Base-by-base conservation (phyloP, 352 stramenopile species). In the Globisporangium iwayamae region DNA sequence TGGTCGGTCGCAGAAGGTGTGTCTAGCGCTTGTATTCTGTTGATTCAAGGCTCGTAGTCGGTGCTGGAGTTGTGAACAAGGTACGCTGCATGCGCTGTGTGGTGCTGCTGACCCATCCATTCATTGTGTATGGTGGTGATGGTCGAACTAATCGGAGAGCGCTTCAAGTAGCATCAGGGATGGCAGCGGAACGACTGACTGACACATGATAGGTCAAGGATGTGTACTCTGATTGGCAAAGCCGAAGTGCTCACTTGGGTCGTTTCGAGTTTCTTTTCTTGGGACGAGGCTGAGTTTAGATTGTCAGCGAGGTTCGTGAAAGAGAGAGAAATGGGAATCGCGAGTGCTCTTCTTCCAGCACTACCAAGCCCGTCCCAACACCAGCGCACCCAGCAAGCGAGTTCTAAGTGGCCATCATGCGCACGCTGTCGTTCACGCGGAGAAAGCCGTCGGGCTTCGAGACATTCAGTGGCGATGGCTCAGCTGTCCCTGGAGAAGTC, bases 351-450 rank as follows among this genome's bases (percentile, higher is more conserved):
- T 41, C 36, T 41, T 41, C 36, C 36, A 41, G 8, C 36, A 41
- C 36, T 13, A 8, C 10, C 8, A 13, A 13, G 36, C 0, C 36
- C 36, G 8, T 41, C 36, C 7, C 36, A 10, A 10, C 36, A 41
- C 8, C 8, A 41, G 36, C 8, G 5, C 25, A 28, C 25, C 25
- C 25, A 28, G 25, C 25, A 28, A 28, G 25, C 25, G 25, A 28
- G 25, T 28, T 28, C 1, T 10, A 14, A 41, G 36, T 10, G 10
- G 16, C 36, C 36, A 41, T 14, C 8, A 65, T 65, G 60, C 60
- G 60, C 38, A 53, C 60, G 38, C 36, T 65, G 38, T 65, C 60
- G 38, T 65, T 65, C 39, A 52, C 48, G 28, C 38, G 60, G 16
- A 58, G 39, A 39, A 65, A 65, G 60, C 14, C 38, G 25, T 20